Base-by-base conservation (phyloP, 768 basidiomycete species). In the Leccinum subtestaceum region DNA sequence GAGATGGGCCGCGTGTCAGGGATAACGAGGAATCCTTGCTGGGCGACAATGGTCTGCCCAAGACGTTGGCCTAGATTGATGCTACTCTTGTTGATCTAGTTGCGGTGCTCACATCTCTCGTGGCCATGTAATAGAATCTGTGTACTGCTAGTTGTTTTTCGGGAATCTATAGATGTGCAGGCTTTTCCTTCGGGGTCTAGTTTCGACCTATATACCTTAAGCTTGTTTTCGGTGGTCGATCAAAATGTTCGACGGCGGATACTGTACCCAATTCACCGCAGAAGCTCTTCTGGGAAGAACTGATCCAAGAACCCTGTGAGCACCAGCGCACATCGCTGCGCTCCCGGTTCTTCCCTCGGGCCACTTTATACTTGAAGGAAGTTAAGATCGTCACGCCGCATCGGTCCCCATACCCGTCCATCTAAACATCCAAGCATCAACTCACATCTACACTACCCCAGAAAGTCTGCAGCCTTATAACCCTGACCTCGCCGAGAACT, bases 1-100 rank as follows among this genome's bases (percentile, higher is more conserved):
- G 96, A 1, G 95, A 94, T 68, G 95, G 96, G 0, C 96, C 96
- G 0, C 80, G 89, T 62, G 83, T 84, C 17, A 72, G 97, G 36
- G 80, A 74, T 32, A 67, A 72, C 0, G 81, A 82, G 52, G 90
- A 92, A 65, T 75, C 84, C 23, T 69, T 99, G 63, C 74, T 98
- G 62, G 82, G 80, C 2, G 66, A 65, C 1, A 78, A 88, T 56
- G 96, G 96, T 4, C 65, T 89, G 48, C 95, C 95, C 1, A 85
- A 80, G 64, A 73, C 73, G 17, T 59, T 83, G 50, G 76, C 74
- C n/a, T 81, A 58, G 62, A 19, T 19, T 19, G 19, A 29, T 6
- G 10, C 23, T 17, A 5, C 1, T 21, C 17, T 10, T 32, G 7
- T 57, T 51, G 55, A 53, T 56, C 36, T 46, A 51, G 40, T 36